A percentile compares a stretch with the other conserved stretches of the same genome.
Conservation (phyloP, 2,329 filamentous ascomycete genomes). For the Talaromyces marneffei region DNA sequence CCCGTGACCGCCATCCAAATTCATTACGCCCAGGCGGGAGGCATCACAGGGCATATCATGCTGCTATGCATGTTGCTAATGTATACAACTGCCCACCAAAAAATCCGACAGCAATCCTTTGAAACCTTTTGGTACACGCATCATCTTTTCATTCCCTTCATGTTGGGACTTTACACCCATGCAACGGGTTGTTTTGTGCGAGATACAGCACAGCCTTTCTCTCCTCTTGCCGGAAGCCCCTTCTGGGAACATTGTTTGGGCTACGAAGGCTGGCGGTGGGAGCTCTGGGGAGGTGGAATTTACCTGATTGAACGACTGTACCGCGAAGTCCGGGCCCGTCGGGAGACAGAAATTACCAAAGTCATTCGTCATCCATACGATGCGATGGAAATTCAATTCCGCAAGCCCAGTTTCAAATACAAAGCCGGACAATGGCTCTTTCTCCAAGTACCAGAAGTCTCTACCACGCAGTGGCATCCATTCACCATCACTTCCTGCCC, state of each 20-base stretch:
- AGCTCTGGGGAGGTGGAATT: slow-evolving; percentile 75
- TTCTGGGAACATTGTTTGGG: slow-evolving; percentile 95
- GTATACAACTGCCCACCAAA: slow-evolving; percentile 89
- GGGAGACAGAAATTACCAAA: slow-evolving; percentile 82
- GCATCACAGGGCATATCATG: slow-evolving; percentile 96
- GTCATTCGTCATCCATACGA: slow-evolving; percentile 95
- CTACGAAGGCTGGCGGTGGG: slow-evolving; percentile 96
- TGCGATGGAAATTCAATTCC: slow-evolving; percentile 94
- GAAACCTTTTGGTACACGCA: slow-evolving; percentile 99
- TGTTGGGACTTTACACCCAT: slow-evolving; percentile 91
- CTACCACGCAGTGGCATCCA: slow-evolving; percentile 90
- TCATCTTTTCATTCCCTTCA: slow-evolving; percentile 94
- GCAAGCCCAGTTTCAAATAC: slow-evolving; percentile 94
- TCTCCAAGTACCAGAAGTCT: slow-evolving; percentile 84
- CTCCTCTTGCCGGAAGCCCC: slow-evolving; percentile 71
- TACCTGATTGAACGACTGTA: slow-evolving; percentile 87
- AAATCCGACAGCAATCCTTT: slow-evolving; percentile 93
- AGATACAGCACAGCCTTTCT: slow-evolving; percentile 64
- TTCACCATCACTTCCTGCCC: slow-evolving; percentile 99
- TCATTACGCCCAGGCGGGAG: slow-evolving; percentile 82
- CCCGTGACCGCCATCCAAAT: slow-evolving; percentile 78
- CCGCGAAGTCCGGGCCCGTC: slow-evolving; percentile 78
- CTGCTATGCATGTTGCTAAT: slow-evolving; percentile 98
- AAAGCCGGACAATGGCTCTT: slow-evolving; percentile 98
- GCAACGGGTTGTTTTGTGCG: slow-evolving; percentile 95